phyloP scores from a whole-genome alignment of 2,329 filamentous ascomycete genomes.

The Cladobotryum mycophilum region DNA sequence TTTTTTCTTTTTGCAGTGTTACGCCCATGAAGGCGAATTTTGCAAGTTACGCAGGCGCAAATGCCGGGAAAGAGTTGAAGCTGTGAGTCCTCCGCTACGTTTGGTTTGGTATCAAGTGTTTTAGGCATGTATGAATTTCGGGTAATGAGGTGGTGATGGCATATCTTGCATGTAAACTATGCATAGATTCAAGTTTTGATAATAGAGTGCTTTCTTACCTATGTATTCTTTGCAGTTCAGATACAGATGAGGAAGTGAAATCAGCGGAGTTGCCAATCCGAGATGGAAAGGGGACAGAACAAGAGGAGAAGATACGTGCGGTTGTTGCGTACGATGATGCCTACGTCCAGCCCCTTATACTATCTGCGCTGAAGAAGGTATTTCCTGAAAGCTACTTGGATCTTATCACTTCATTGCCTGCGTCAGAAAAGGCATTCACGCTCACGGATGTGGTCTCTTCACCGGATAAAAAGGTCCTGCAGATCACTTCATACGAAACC shows the following conservation, averaged over 20 bases:
- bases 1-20: slow-evolving; percentile 48
- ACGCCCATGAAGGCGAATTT: slow-evolving; percentile 92
- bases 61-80: slow-evolving; percentile 66
- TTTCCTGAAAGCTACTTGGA: slow-evolving; percentile 51
- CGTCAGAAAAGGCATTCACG: slow-evolving; percentile 26
- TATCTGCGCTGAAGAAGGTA: slow-evolving; percentile 60
- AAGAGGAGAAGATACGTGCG: slow-evolving; percentile 44
- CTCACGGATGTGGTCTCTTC: slow-evolving; percentile 31
- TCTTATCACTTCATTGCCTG: slow-evolving; percentile 38
- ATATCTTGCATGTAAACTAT: slow-evolving; percentile 25
- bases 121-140: slow-evolving; percentile 6
- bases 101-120: slow-evolving; percentile 18
- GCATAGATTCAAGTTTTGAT: slow-evolving; percentile 6
- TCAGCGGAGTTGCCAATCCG: slow-evolving; percentile 16
- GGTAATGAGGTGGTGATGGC: slow-evolving; percentile 15
- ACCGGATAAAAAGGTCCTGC: slow-evolving; percentile 49
- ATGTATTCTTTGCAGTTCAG: slow-evolving; percentile 20
- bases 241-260: not conserved
- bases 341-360: slow-evolving; percentile 83
- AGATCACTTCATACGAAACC: slow-evolving; percentile 80
- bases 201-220: slow-evolving; percentile 34
- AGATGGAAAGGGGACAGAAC: slow-evolving; percentile 10
- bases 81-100: slow-evolving; percentile 58
- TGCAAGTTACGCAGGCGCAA: slow-evolving; percentile 62
- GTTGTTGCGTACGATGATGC: slow-evolving; percentile 77